Percentiles rank a stretch among this genome's conserved stretches.
Evolutionary conservation across 331 rosid genomes (phyloP).

Genomic region (Telfairia occidentalis): DNA sequence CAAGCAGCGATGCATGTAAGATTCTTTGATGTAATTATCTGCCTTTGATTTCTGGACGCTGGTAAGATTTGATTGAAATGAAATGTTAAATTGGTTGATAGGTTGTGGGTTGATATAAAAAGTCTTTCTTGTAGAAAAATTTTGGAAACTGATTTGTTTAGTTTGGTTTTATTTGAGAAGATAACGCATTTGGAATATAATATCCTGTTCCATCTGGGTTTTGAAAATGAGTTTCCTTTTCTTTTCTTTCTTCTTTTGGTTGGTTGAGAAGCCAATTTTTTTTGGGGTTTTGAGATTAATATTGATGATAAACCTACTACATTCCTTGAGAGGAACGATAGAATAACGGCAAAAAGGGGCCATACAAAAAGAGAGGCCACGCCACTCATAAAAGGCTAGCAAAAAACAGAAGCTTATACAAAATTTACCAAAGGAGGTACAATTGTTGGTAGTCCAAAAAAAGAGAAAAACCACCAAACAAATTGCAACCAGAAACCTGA

Average conservation of each 20-base stretch:
- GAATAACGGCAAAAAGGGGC: not conserved
- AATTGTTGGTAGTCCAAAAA: not conserved
- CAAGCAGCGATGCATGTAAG: constrained; percentile 26
- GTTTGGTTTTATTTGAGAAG: not conserved
- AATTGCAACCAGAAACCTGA: not conserved
- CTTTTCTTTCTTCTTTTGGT: not conserved
- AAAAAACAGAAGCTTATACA: not conserved
- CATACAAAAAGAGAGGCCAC: not conserved
- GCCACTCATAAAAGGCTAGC: not conserved
- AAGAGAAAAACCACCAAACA: not conserved
- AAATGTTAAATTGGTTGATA: not conserved
- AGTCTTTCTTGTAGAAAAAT: not conserved
- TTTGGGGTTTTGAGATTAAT: not conserved
- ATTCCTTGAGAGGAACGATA: not conserved
- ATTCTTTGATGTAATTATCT: constrained; percentile 11
- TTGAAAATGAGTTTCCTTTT: not conserved
- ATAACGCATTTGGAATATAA: constrained; percentile 1
- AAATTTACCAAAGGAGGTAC: not conserved
- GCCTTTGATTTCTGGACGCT: constrained; percentile 2
- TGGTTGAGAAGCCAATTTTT: not conserved
- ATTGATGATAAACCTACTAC: not conserved
- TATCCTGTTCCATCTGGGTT: not conserved
- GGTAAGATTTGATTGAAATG: not conserved
- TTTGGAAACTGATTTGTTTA: not conserved
- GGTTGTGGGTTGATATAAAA: not conserved